Base-by-base conservation (phyloP, 2,329 filamentous ascomycete species). In the Didymella pinodella region DNA sequence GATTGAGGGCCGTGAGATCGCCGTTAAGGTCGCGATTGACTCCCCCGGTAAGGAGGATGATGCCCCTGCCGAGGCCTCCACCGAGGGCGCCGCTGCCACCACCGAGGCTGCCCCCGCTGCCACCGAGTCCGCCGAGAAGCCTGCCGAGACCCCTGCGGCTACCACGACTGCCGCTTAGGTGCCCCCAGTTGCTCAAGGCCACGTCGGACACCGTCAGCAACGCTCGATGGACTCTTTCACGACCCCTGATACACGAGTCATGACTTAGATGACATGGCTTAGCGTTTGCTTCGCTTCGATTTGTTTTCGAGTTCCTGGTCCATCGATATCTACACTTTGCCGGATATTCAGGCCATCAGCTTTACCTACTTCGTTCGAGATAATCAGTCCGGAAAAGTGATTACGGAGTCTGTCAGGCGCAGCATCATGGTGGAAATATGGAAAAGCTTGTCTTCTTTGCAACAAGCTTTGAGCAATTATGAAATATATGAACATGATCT, bases 1-100 rank as follows among this genome's bases (percentile, higher is more conserved):
- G 79, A 95, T 99, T 70, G 95, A 98, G 81, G 95, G 94, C 66
- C 94, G 95, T 75, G 94, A 98, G 85, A 99, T 99, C 72, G 95
- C 95, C 67, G 95, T 99, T 86, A 99, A 99, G 91, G 93, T 99
- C 78, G 95, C 95, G 77, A 98, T 99, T 77, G 95, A 99, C 85
- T 97, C 93, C 86, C 95, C 95, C 66, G 94, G 96, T 83, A 99
- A 98, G 90, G 94, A 97, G 82, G 94, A 97, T 78, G 88, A 90
- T 75, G 90, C 84, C 70, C 79, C 82, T 57, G 82, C 82, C 57
- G 82, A 81, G 65, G 81, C 79, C 49, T 67, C 73, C 55, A 81
- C 84, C 54, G 75, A 71, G 48, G 73, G 72, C 55, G 68, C 71
- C 52, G 77, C 79, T 62, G 70, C 67, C 28, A 54, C 65, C 55